Conservation (phyloP, 2,329 filamentous ascomycete genomes). For the Trichoderma hamatum region DNA sequence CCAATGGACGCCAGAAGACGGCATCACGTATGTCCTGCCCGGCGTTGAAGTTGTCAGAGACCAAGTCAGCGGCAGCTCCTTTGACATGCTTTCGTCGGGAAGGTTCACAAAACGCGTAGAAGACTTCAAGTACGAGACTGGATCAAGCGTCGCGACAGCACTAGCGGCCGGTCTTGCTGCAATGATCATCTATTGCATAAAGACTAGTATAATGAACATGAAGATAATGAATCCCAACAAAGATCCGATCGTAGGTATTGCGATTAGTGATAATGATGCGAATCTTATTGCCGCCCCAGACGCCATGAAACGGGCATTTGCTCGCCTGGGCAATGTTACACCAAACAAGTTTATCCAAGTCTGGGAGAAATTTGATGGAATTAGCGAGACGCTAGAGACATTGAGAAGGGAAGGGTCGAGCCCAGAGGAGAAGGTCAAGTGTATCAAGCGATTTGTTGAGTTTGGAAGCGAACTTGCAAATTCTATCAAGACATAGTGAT, state of each 20-base stretch:
- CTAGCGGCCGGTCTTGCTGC: slow-evolving; percentile 37
- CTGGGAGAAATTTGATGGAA: background rate
- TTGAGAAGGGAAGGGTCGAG: background rate
- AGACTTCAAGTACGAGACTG: slow-evolving; percentile 25
- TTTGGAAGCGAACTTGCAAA: background rate
- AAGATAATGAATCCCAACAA: background rate
- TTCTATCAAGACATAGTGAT: background rate
- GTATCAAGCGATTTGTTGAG: background rate
- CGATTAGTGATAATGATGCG: background rate
- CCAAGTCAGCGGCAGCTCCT: background rate
- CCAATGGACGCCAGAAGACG: background rate
- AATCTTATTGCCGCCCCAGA: background rate
- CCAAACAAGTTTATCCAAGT: background rate
- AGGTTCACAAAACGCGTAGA: background rate
- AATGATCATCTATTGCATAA: slow-evolving; percentile 35
- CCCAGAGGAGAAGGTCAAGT: background rate
- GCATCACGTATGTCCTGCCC: background rate
- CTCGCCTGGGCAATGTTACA: background rate
- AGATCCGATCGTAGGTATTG: background rate
- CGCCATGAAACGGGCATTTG: background rate
- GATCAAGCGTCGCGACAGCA: slow-evolving; percentile 36
- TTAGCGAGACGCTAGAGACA: background rate
- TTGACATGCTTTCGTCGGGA: background rate
- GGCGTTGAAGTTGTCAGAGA: background rate
- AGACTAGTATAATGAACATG: slow-evolving; percentile 19